A percentile compares a stretch with the other conserved stretches of the same genome.
Conservation (phyloP, 768 basidiomycete species). For the Kwoniella dejecticola region DNA sequence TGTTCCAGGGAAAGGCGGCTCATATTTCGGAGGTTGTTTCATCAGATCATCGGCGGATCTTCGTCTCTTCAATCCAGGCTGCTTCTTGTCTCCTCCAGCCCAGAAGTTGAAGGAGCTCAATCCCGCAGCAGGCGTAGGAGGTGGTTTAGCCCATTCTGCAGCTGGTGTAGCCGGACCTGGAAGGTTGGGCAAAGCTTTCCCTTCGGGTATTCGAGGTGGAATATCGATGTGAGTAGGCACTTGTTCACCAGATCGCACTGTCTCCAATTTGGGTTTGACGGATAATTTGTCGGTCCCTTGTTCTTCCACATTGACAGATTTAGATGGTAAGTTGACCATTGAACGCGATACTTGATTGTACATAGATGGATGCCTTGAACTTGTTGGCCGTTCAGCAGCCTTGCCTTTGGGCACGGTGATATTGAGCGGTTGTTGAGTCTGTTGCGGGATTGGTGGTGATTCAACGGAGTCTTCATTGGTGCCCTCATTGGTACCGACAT, state of each 20-base stretch:
- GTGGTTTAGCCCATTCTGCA: slow-evolving; percentile 47
- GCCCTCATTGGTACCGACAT: slow-evolving; percentile 22
- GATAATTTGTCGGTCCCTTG: background rate
- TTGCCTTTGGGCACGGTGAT: background rate
- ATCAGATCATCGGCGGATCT: slow-evolving; percentile 57
- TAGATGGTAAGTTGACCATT: slow-evolving; percentile 41
- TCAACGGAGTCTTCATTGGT: slow-evolving; percentile 18
- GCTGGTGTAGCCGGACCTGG: slow-evolving; percentile 12
- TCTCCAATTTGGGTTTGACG: slow-evolving; percentile 23
- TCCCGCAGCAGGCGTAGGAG: slow-evolving; percentile 50
- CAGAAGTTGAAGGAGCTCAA: slow-evolving; percentile 34
- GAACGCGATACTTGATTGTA: slow-evolving; percentile 41
- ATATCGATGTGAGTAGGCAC: slow-evolving; percentile 37
- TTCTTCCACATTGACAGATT: background rate
- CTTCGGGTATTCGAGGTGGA: slow-evolving; percentile 16
- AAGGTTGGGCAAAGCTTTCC: slow-evolving; percentile 3
- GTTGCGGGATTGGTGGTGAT: slow-evolving; percentile 1
- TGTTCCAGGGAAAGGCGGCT: slow-evolving; percentile 52
- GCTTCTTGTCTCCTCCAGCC: slow-evolving; percentile 20
- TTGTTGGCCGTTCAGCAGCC: slow-evolving; percentile 12
- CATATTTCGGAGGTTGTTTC: slow-evolving; percentile 56
- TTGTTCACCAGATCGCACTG: slow-evolving; percentile 34
- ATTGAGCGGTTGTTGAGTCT: background rate
- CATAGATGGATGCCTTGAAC: slow-evolving; percentile 32
- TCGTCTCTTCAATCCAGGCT: slow-evolving; percentile 47